Evolutionary conservation across 2,329 filamentous ascomycete genomes (phyloP).

Genomic region (Venturiaceae sp.): DNA sequence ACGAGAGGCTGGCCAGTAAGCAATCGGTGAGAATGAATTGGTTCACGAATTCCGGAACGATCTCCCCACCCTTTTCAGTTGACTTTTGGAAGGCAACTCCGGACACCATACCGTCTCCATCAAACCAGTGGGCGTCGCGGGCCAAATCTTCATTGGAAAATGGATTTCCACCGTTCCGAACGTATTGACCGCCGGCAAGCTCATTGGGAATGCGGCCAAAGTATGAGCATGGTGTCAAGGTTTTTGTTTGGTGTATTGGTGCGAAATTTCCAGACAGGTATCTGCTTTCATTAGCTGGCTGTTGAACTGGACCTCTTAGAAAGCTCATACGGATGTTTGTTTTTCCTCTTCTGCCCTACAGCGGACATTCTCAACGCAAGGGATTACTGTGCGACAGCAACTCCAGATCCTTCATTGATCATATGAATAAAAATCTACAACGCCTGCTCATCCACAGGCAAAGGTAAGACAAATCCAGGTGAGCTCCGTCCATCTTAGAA

Average conservation of each 20-base stretch:
- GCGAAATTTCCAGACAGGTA: conserved; percentile 63
- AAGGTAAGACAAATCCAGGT: background rate
- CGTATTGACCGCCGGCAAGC: conserved; percentile 58
- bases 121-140: conserved; percentile 63
- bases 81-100: conserved; percentile 51
- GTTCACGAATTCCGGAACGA: conserved; percentile 57
- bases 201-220: conserved; percentile 53
- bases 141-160: conserved; percentile 50
- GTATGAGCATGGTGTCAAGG: conserved; percentile 47
- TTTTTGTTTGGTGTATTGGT: conserved; percentile 46
- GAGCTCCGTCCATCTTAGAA: background rate
- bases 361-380: conserved; percentile 8
- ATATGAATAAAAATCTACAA: no score
- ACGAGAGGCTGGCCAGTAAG: conserved; percentile 35
- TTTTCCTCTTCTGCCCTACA: conserved; percentile 20
- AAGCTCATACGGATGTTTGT: conserved; percentile 6
- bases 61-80: conserved; percentile 23
- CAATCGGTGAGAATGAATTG: conserved; percentile 61
- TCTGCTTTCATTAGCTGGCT: conserved; percentile 19
- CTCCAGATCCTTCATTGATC: background rate
- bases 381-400: background rate
- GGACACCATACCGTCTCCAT: conserved; percentile 65
- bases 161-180: conserved; percentile 63
- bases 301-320: background rate
- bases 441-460: no score